A percentile compares a stretch with the other conserved stretches of the same genome.
These are phyloP conservation scores for Starmera quercuum DNA, from an alignment of 805 yeast species.

Conservation along the genomic window DNA sequence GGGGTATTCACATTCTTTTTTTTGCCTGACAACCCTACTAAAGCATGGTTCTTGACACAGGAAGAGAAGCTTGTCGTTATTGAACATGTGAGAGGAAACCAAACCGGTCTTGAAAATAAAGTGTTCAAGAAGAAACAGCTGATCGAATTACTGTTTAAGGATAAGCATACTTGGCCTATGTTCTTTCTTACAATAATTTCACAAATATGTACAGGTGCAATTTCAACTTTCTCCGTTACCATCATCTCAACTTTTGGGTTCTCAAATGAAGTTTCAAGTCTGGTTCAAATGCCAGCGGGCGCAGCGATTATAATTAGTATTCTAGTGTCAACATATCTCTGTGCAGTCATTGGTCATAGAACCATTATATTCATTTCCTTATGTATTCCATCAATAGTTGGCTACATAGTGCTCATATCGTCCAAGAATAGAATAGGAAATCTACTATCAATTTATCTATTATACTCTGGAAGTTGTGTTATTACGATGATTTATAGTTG, in stretches of 20 bases:
- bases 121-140: constrained; percentile 33
- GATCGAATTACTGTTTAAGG: constrained; percentile 32
- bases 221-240: constrained; percentile 13
- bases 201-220: constrained; percentile 41
- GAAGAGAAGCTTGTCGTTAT: constrained; percentile 32
- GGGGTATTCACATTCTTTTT: constrained; percentile 34
- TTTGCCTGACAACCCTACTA: constrained; percentile 42
- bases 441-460: constrained; percentile 37
- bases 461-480: constrained; percentile 45
- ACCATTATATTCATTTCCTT: constrained; percentile 28
- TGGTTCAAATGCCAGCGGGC: constrained; percentile 49
- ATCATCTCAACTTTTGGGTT: constrained; percentile 36
- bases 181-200: constrained; percentile 31
- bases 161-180: constrained; percentile 38
- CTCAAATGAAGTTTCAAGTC: constrained; percentile 29
- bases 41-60: constrained; percentile 22
- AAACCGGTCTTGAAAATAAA: constrained; percentile 41
- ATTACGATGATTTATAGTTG: constrained; percentile 50
- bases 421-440: constrained; percentile 33
- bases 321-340: constrained; percentile 27
- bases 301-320: constrained; percentile 35
- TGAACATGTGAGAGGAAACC: constrained; percentile 32
- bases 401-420: constrained; percentile 36
- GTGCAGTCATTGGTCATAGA: constrained; percentile 24
- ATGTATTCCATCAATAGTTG: constrained; percentile 42